A percentile compares a stretch with the other conserved stretches of the same genome.
phyloP scores from a whole-genome alignment of 1,284 basidiomycete species.

The Tylopilus sp. region DNA sequence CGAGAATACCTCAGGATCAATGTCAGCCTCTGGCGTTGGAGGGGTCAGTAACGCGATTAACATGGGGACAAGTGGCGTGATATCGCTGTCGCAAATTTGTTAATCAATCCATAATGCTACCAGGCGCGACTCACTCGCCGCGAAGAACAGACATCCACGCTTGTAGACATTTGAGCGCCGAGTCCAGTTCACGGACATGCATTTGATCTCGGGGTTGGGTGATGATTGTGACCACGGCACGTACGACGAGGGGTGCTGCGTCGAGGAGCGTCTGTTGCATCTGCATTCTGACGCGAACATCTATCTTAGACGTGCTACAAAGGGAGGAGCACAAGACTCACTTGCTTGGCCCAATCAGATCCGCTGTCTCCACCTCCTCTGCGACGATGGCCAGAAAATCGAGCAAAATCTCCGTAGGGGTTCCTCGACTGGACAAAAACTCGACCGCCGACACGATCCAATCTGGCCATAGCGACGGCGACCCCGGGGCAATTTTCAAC shows the following conservation, averaged over 20 bases:
- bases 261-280: conserved; percentile 72
- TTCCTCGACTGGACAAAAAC: conserved; percentile 67
- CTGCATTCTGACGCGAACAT: conserved; percentile 57
- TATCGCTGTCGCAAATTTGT: conserved; percentile 53
- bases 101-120: background rate
- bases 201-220: conserved; percentile 44
- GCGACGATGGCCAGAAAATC: conserved; percentile 89
- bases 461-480: conserved; percentile 70
- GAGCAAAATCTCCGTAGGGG: conserved; percentile 67
- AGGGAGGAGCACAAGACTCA: conserved; percentile 48
- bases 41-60: conserved; percentile 58
- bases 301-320: conserved; percentile 16
- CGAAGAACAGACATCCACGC: conserved; percentile 83
- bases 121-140: conserved; percentile 64
- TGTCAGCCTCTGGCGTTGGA: too few species aligned
- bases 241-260: conserved; percentile 76
- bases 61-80: conserved; percentile 67
- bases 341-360: conserved; percentile 81
- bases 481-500: conserved; percentile 70
- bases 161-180: conserved; percentile 83
- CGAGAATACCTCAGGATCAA: conserved; percentile 62
- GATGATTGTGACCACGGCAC: conserved; percentile 69
- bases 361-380: conserved; percentile 82
- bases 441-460: conserved; percentile 76
- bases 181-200: conserved; percentile 60